phyloP scores from a whole-genome alignment of 2,329 filamentous ascomycete species.

The Trichoderma asperellum region DNA sequence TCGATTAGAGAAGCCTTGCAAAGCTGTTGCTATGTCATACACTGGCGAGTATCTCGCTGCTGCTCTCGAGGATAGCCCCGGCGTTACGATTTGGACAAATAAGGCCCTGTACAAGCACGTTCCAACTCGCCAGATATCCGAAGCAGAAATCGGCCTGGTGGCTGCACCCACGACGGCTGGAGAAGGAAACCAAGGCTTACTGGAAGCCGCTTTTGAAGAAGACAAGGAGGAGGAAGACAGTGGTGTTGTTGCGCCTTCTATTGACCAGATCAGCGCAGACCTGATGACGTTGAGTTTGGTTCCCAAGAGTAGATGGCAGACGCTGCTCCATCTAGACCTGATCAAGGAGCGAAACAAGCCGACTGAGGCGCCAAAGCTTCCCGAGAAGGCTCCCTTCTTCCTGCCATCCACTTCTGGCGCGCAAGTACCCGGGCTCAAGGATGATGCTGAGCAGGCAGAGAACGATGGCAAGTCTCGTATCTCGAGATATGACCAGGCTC shows the following conservation, averaged over 20 bases:
- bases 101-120: slow-evolving; percentile 88
- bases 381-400: slow-evolving; percentile 96
- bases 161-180: slow-evolving; percentile 76
- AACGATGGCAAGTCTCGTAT: slow-evolving; percentile 65
- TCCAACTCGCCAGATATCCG: slow-evolving; percentile 81
- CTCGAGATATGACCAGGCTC: slow-evolving; percentile 64
- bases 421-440: slow-evolving; percentile 45
- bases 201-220: slow-evolving; percentile 74
- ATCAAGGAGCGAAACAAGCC: slow-evolving; percentile 96
- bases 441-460: slow-evolving; percentile 41
- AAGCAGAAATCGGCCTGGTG: slow-evolving; percentile 70
- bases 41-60: slow-evolving; percentile 96
- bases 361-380: slow-evolving; percentile 84
- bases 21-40: slow-evolving; percentile 80
- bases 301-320: slow-evolving; percentile 92
- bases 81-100: slow-evolving; percentile 96
- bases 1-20: slow-evolving; percentile 76
- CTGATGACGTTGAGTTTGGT: slow-evolving; percentile 89
- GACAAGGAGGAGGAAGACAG: slow-evolving; percentile 56
- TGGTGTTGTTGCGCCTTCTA: slow-evolving; percentile 55
- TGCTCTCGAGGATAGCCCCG: slow-evolving; percentile 77
- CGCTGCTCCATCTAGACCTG: slow-evolving; percentile 84
- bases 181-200: slow-evolving; percentile 74
- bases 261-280: slow-evolving; percentile 80
- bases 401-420: slow-evolving; percentile 67